These are phyloP conservation scores for Irpex sp. DNA, from an alignment of 1,284 basidiomycete species.

Conservation along the genomic window DNA sequence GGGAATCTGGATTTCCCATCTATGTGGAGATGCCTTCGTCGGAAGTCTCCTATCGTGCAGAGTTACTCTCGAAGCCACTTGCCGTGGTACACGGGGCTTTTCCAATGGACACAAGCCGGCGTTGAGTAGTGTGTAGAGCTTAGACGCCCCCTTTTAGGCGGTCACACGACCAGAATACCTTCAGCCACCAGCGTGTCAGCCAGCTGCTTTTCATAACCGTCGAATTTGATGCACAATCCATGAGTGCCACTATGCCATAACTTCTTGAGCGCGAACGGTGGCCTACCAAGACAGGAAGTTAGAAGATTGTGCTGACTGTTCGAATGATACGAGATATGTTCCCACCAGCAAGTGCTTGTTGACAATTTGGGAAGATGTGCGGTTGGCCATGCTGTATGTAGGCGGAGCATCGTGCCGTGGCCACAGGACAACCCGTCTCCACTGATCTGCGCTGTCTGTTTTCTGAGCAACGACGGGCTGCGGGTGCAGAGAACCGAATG, in stretches of 20 bases:
- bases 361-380: background rate
- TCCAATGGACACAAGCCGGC: background rate
- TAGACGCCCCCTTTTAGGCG: background rate
- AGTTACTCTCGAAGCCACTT: background rate
- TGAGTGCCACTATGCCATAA: background rate
- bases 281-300: background rate
- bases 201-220: background rate
- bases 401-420: conserved; percentile 5
- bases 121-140: background rate
- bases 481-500: background rate
- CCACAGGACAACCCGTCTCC: background rate
- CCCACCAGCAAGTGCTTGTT: background rate
- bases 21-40: background rate
- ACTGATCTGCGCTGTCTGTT: conserved; percentile 1
- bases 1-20: background rate
- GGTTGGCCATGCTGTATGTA: background rate
- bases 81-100: background rate
- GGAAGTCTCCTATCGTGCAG: background rate
- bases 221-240: background rate
- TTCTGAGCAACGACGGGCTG: background rate
- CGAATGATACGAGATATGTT: background rate
- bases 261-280: background rate
- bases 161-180: conserved; percentile 1
- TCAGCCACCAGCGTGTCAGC: background rate
- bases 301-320: background rate